Evolutionary conservation across 768 basidiomycete genomes (phyloP), one percentile per base, ranked within the genome.

Genomic region (Naganishia randhawae): DNA sequence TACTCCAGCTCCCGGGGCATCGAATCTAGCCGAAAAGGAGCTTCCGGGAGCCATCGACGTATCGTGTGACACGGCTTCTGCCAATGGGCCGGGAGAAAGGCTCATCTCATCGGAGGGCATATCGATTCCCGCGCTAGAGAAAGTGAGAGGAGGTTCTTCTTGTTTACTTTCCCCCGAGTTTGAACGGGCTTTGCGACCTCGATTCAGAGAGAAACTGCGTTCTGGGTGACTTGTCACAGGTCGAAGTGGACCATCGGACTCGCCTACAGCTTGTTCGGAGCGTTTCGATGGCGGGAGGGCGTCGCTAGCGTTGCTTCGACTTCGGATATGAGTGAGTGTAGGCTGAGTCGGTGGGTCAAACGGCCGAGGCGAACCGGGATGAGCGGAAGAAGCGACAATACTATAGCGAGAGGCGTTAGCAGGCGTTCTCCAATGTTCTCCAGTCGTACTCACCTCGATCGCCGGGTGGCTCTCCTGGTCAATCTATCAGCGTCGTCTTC

Each of bases 401-500:
- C 57, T 61, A 39, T 39, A 41, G 22, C n/a, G 37, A 17, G 3
- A n/a, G 39, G 14, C 45, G n/a, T 61, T 6, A 61, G 57, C 37
- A 19, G 25, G 16, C 2, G 13, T 25, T 19, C 19, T 25, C 5
- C n/a, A 13, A 9, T 53, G 11, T n/a, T 4, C 27, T 13, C 16
- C 5, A 19, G 29, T 17, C 31, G 53, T 13, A 50, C 54, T 57
- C 27, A 67, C 66, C 66, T 67, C n/a, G 53, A 54, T 16, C 66
- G 66, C 32, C 66, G 51, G n/a, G 66, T 67, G 7, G 66, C 41
- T 16, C 66, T 54, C 32, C 69, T 50, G 29, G 65, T 48, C 7
- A 66, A 32, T 33, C 75, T 69, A 51, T 75, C 73, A 54, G 75
- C 73, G 57, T 75, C 72, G 63, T 77, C 76, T 29, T 80, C 75